Base-by-base conservation (phyloP, 306 rosid genomes). In the Begonia loranthoides region DNA sequence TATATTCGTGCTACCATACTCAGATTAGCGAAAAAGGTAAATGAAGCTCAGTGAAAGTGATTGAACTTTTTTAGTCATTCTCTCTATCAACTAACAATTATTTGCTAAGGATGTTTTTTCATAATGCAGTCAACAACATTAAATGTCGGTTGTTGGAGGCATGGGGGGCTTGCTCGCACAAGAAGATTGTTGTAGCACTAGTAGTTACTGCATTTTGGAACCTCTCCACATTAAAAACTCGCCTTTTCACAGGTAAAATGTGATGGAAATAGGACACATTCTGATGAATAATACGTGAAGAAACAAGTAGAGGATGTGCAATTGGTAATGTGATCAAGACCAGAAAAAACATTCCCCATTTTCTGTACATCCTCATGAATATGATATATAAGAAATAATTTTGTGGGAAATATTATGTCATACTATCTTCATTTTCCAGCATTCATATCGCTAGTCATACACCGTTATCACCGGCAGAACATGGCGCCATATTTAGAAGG, bases 121-220 rank as follows among this genome's bases (percentile, higher is more conserved):
- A 54, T 16, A 15, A 14, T 68, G 77, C 74, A 90, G 95, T 58
- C 54, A 75, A 72, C 38, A 49, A 51, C 55, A 65, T 69, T 64
- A 83, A 55, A 74, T 70, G 68, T 59, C 14, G 82, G 76, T 21
- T 80, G 64, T 15, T 75, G 51, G 86, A 80, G 57, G 59, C 82
- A 60, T 86, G 94, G 95, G 68, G 59, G 60, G 63, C 80, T 68
- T 80, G 94, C 77, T 70, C 87, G 65, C 94, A 78, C 78, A 86
- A 82, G 76, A 86, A 83, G 73, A 63, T 72, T 49, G 82, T 73
- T 28, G 68, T 71, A 44, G 79, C 69, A 54, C 76, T 77, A 15
- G 72, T 55, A 53, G 62, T 73, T 56, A 66, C 76, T 41, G 74
- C 76, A 41, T 86, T 82, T 69, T 90, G 87, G 95, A 90, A 90